These are phyloP conservation scores for Escallonia herrerae DNA, from an alignment of 129 eudicot species.

Conservation along the genomic window DNA sequence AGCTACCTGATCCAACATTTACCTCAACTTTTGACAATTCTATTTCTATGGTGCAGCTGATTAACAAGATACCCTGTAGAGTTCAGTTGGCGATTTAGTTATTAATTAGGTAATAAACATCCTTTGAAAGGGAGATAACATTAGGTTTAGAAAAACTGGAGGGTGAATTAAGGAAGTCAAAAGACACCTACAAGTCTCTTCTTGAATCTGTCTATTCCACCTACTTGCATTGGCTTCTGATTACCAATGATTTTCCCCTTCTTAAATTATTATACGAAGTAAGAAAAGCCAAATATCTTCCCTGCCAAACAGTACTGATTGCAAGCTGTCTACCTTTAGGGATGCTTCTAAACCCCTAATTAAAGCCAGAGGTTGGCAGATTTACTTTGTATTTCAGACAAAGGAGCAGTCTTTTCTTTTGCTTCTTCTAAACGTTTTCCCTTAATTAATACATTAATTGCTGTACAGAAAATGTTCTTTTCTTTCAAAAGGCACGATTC, in stretches of 20 bases:
- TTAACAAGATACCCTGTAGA: too few species aligned
- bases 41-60: too few species aligned
- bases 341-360: conserved; percentile 12
- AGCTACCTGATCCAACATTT: too few species aligned
- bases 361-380: not conserved
- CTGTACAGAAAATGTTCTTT: not conserved
- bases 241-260: not conserved
- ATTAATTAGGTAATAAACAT: too few species aligned
- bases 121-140: too few species aligned
- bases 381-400: conserved; percentile 10
- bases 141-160: too few species aligned
- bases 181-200: not conserved
- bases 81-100: too few species aligned
- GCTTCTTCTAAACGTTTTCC: too few species aligned
- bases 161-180: not conserved
- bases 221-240: not conserved
- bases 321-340: conserved; percentile 5
- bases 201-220: not conserved
- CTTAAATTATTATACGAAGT: not conserved
- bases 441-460: too few species aligned
- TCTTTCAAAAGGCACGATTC: not conserved
- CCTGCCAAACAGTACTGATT: not conserved
- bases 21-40: too few species aligned
- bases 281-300: not conserved
- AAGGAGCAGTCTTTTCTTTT: conserved; percentile 1